Evolutionary conservation across 2,329 filamentous ascomycete species (phyloP).

Genomic region (Cordyceps farinosa): DNA sequence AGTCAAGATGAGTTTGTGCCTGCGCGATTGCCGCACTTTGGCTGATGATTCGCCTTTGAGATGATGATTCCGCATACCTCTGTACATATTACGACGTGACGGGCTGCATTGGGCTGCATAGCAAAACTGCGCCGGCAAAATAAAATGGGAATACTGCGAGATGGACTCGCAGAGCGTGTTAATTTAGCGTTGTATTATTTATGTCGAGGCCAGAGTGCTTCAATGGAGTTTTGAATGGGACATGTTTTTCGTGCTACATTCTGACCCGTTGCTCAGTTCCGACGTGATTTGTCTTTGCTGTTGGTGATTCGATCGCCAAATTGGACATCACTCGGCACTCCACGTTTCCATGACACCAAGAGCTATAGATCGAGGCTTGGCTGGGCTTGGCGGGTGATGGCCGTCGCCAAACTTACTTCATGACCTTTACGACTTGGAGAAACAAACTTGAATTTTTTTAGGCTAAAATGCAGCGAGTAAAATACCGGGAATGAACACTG

Average conservation of each 20-base stretch:
- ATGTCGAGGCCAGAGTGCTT: background rate
- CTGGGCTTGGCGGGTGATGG: background rate
- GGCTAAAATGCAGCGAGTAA: background rate
- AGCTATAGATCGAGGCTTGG: too few relatives aligned
- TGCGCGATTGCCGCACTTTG: constrained; percentile 56
- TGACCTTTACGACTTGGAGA: background rate
- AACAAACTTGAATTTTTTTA: background rate
- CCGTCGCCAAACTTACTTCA: too few relatives aligned
- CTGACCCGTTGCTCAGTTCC: background rate
- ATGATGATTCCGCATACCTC: background rate
- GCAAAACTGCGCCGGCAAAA: background rate
- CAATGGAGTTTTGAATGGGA: constrained; percentile 6
- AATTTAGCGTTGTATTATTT: constrained; percentile 11
- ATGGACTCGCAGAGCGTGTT: background rate
- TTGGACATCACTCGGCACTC: too few relatives aligned
- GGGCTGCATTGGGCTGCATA: constrained; percentile 7
- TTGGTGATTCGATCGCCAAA: too few relatives aligned
- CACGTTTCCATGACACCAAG: too few relatives aligned
- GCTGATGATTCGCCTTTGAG: constrained; percentile 27
- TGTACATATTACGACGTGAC: constrained; percentile 6
- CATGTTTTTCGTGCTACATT: background rate
- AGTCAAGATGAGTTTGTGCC: constrained; percentile 47
- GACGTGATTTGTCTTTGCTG: background rate
- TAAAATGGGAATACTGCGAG: background rate
- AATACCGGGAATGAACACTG: too few relatives aligned